These are phyloP conservation scores for Panaeolus cyanescens DNA, from an alignment of 768 basidiomycete genomes.

Conservation along the genomic window DNA sequence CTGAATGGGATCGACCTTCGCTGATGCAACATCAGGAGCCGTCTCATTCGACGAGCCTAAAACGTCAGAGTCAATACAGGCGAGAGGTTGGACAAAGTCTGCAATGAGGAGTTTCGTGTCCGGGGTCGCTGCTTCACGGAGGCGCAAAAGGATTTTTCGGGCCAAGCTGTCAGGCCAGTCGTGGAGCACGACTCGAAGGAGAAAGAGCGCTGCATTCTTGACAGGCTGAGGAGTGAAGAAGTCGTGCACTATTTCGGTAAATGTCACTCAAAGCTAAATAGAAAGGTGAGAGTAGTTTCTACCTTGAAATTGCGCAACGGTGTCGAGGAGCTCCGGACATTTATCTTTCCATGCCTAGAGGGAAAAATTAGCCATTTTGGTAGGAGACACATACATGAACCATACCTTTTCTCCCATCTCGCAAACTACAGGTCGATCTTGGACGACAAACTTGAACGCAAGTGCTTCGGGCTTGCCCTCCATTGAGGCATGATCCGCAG, in stretches of 20 bases:
- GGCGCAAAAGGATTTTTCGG: conserved; percentile 42
- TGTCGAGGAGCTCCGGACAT: conserved; percentile 58
- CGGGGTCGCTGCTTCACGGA: conserved; percentile 48
- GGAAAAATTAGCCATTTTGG: background rate
- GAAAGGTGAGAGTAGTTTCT: conserved; percentile 6
- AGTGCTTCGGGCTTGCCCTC: conserved; percentile 13
- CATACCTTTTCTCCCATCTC: conserved; percentile 52
- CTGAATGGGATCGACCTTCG: background rate
- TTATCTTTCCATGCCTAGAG: conserved; percentile 57
- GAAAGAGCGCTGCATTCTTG: conserved; percentile 59
- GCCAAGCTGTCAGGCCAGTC: conserved; percentile 75
- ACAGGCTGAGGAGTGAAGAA: conserved; percentile 71
- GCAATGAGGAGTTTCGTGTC: conserved; percentile 67
- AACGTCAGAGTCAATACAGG: conserved; percentile 54
- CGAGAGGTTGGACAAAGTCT: conserved; percentile 71
- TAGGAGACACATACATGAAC: background rate
- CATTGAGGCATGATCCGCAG: conserved; percentile 10
- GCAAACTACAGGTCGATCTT: conserved; percentile 63
- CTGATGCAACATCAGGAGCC: background rate
- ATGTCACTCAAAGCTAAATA: background rate
- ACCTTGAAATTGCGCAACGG: conserved; percentile 57
- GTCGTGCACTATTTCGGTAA: conserved; percentile 55
- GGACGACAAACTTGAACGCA: conserved; percentile 54
- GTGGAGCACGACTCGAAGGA: conserved; percentile 72
- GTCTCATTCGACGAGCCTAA: background rate